Conservation (phyloP, 2,329 filamentous ascomycete species). For the Venturia effusa region DNA sequence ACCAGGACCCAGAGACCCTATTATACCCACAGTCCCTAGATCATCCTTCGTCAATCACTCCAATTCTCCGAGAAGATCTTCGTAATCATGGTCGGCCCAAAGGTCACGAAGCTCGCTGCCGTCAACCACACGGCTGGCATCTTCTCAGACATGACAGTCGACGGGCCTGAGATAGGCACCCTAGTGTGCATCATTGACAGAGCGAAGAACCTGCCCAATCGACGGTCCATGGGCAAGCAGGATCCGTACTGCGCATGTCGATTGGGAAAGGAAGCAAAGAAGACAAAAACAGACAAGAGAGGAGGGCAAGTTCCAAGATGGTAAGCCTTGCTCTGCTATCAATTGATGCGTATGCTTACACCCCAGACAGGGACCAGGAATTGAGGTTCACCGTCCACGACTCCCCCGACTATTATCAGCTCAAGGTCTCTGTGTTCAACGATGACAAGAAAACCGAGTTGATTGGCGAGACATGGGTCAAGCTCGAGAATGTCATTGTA, state of each 20-base stretch:
- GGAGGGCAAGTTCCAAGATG: constrained; percentile 94
- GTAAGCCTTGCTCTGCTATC: constrained; percentile 41
- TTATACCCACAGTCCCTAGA: constrained; percentile 5
- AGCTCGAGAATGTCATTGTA: constrained; percentile 69
- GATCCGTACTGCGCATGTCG: constrained; percentile 93
- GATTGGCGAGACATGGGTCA: constrained; percentile 89
- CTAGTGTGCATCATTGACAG: constrained; percentile 86
- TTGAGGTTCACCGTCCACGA: constrained; percentile 93
- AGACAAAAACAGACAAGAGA: constrained; percentile 86
- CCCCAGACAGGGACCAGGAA: constrained; percentile 74
- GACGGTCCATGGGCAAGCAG: constrained; percentile 96
- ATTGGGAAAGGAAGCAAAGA: constrained; percentile 92
- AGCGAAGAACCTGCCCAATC: constrained; percentile 92
- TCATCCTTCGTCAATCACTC: background rate
- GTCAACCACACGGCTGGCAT: constrained; percentile 74
- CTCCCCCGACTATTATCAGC: constrained; percentile 87
- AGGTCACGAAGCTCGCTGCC: constrained; percentile 4
- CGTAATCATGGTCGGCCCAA: background rate
- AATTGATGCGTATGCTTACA: constrained; percentile 28
- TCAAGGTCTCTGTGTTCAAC: constrained; percentile 94
- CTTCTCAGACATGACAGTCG: constrained; percentile 85
- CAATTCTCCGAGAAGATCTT: background rate
- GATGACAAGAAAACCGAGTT: constrained; percentile 97
- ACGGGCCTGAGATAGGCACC: constrained; percentile 88
- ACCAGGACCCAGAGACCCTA: background rate